A percentile compares a stretch with the other conserved stretches of the same genome.
These are phyloP conservation scores for Jaminaea rosea DNA, from an alignment of 1,284 basidiomycete species.

Conservation along the genomic window DNA sequence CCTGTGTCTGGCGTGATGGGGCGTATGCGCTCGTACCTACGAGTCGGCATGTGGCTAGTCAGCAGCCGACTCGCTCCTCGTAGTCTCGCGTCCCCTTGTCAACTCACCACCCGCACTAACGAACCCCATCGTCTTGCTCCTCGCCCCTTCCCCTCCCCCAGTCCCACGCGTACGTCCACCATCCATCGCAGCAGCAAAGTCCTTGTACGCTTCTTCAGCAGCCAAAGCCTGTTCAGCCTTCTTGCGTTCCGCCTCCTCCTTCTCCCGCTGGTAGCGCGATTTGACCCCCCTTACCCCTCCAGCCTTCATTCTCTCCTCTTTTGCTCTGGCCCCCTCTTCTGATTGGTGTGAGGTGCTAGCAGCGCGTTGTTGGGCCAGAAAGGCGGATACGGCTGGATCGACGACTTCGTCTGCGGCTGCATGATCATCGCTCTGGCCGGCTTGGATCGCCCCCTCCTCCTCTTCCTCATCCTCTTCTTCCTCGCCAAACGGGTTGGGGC, in stretches of 20 bases:
- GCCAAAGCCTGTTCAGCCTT: conserved; percentile 24
- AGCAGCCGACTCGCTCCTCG: neutral
- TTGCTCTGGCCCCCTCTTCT: neutral
- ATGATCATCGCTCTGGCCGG: neutral
- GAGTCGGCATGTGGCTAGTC: neutral
- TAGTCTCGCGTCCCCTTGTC: neutral
- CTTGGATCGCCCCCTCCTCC: neutral
- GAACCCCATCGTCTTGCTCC: conserved; percentile 12
- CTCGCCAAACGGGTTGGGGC: neutral
- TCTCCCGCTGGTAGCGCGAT: conserved; percentile 25
- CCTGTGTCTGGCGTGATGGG: too few relatives aligned
- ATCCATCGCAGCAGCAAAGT: conserved; percentile 31
- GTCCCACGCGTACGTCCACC: conserved; percentile 2
- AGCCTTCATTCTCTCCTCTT: conserved; percentile 1
- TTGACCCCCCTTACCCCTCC: conserved; percentile 9
- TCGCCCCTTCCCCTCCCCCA: neutral
- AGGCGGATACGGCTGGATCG: conserved; percentile 1
- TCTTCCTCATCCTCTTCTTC: neutral
- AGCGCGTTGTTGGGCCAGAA: conserved; percentile 2
- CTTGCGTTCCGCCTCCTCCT: conserved; percentile 30
- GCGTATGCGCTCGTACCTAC: neutral
- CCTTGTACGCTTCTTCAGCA: conserved; percentile 27
- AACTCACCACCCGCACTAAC: conserved; percentile 23
- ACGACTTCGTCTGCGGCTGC: neutral
- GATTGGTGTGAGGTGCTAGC: neutral